Base-by-base conservation (phyloP, 2,329 filamentous ascomycete species). In the Fusarium equiseti region DNA sequence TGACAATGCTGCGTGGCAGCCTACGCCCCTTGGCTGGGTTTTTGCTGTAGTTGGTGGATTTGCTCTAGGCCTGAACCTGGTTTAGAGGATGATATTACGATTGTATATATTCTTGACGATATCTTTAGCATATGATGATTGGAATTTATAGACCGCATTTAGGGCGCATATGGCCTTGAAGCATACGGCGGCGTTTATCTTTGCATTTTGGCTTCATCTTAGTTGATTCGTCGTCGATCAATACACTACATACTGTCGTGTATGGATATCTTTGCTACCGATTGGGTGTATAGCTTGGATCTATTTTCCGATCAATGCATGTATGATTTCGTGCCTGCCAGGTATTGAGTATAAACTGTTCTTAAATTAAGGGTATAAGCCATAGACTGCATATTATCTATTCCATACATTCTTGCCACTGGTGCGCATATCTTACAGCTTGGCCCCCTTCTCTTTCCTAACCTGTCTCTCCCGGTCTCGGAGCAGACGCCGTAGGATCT, bases 401-500 rank as follows among this genome's bases (percentile, higher is more conserved):
- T 29, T n/a, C 35, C 27, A 15, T 24, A 48, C 11, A 27, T 24
- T 16, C 15, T 22, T 13, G 16, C 31, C 24, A 11, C 5, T 18
- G 18, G 24, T 16, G n/a, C 44, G 11, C 22, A 32, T 15, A 20
- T n/a, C 38, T 50, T 85, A 95, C 74, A 95, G 77, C 83, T 90
- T 95, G 13, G 90, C 83, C 0, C 90, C 90, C 66, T 86, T 82
- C 73, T 86, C 85, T 77, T 88, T 88, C 77, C 91, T 87, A 63
- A 84, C 84, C 77, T 91, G 90, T 82, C 85, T 92, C 81, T 96
- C 93, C 76, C 88, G 87, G 76, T 97, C 93, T 44, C 92, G 85
- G 73, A 97, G 80, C 53, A 92, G 73, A 24, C 91, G 83, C 51
- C 91, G 83, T 76, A 94, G 78, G 59, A 94, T 92, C 86, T 94